Base-by-base conservation (phyloP, 345 rosid species). In the Hibiscus tridactylites region DNA sequence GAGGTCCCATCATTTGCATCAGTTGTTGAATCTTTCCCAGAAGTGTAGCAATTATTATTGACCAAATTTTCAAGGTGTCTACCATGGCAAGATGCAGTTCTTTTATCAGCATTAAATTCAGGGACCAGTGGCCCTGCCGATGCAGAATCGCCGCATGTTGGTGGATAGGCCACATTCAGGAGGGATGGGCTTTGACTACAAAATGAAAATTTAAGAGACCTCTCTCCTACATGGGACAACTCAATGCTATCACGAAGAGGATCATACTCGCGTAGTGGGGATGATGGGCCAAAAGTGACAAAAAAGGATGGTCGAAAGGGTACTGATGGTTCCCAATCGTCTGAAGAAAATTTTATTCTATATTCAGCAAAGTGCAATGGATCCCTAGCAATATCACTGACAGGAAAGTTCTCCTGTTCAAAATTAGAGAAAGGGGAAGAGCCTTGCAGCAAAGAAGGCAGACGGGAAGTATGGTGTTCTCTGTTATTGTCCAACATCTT, bases 301-400 rank as follows among this genome's bases (percentile, higher is more conserved):
- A 81, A 67, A 73, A 90, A 87, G 47, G 97, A 90, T 6, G 97
- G 87, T 62, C 61, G 83, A 79, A 95, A 95, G 61, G 97, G 96
- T 65, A 85, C 83, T 42, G 99, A 95, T 53, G 92, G 93, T 67
- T 88, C 96, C 99, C 99, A 95, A 77, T 86, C 88, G 80, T 84
- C 78, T 56, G 90, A 82, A 66, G 84, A 79, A 78, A 79, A 49
- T 49, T 79, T 81, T 75, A 74, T 77, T 76, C 76, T 81, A 69
- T 72, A 59, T 63, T 85, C 74, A 54, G 81, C 79, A 71, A 65
- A 65, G 35, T 2, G 53, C 69, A 50, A 61, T 9, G 74, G 76
- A 74, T 73, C 80, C 52, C 58, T 65, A 44, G 76, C 44, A 72
- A 46, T 15, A 73, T 77, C 73, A 42, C 19, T 71, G 35, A 9